Conservation (phyloP, 306 rosid species). For the Sophora flavescens region DNA sequence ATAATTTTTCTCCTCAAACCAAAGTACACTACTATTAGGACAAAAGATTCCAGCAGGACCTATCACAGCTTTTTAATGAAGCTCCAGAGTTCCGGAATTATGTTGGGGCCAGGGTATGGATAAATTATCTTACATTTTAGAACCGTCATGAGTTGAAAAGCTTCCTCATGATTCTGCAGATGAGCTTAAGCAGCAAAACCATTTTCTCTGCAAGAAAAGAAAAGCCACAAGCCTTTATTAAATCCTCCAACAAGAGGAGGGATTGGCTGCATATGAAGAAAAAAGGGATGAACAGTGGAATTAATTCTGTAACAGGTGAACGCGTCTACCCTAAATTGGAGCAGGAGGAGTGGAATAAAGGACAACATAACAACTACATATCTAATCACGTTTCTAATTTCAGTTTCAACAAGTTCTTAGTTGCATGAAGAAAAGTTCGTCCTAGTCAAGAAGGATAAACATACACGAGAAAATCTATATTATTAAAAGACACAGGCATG, state of each 20-base stretch:
- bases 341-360: not conserved
- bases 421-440: not conserved
- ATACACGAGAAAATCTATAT: not conserved
- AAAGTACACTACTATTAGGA: slow-evolving; percentile 37
- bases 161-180: slow-evolving; percentile 60
- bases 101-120: slow-evolving; percentile 29
- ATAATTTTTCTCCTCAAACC: slow-evolving; percentile 36
- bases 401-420: not conserved
- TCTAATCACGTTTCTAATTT: not conserved
- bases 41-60: slow-evolving; percentile 61
- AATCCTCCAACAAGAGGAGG: too few species aligned
- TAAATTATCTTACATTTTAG: slow-evolving; percentile 27
- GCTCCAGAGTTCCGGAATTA: slow-evolving; percentile 67
- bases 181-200: slow-evolving; percentile 77
- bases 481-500: not conserved
- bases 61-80: slow-evolving; percentile 58
- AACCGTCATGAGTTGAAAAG: slow-evolving; percentile 32
- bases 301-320: too few species aligned
- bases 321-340: not conserved
- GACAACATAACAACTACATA: not conserved
- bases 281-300: too few species aligned
- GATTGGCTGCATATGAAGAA: too few species aligned
- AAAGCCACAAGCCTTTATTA: too few species aligned
- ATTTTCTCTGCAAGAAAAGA: slow-evolving; percentile 66
- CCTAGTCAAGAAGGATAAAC: not conserved